Percentiles rank a stretch among this genome's conserved stretches.
Conservation (phyloP, 257 asterid species). For the Capsicum rhomboideum region DNA sequence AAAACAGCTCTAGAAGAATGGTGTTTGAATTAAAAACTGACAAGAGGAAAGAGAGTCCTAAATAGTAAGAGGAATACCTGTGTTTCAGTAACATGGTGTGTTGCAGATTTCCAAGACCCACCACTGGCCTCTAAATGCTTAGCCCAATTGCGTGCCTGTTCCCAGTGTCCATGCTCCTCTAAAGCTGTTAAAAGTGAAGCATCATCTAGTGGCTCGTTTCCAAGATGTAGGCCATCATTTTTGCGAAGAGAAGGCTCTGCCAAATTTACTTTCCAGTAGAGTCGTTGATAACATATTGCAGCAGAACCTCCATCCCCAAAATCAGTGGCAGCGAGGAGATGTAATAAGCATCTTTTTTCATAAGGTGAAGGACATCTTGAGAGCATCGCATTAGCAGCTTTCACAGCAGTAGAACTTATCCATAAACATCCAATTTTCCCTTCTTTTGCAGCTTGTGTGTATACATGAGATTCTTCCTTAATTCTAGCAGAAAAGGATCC, state of each 20-base stretch:
- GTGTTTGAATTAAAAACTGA: background rate
- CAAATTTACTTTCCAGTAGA: slow-evolving; percentile 77
- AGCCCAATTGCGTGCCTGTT: slow-evolving; percentile 97
- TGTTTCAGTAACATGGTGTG: slow-evolving; percentile 89
- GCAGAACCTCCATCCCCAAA: slow-evolving; percentile 89
- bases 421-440: slow-evolving; percentile 53
- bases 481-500: slow-evolving; percentile 82
- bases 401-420: slow-evolving; percentile 67
- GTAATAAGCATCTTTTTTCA: slow-evolving; percentile 83
- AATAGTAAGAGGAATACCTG: slow-evolving; percentile 41
- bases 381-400: slow-evolving; percentile 93
- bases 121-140: slow-evolving; percentile 85
- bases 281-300: slow-evolving; percentile 58
- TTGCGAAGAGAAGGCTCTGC: slow-evolving; percentile 91
- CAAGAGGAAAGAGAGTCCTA: background rate
- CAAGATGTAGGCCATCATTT: slow-evolving; percentile 76
- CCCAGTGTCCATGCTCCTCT: slow-evolving; percentile 86
- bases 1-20: background rate
- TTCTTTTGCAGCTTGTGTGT: slow-evolving; percentile 42
- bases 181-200: slow-evolving; percentile 75
- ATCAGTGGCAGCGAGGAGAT: slow-evolving; percentile 84
- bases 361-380: slow-evolving; percentile 80
- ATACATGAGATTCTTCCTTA: slow-evolving; percentile 73
- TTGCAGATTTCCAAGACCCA: slow-evolving; percentile 83
- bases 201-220: slow-evolving; percentile 75